Base-by-base conservation (phyloP, 2,329 filamentous ascomycete species). In the Microsporum audouinii region DNA sequence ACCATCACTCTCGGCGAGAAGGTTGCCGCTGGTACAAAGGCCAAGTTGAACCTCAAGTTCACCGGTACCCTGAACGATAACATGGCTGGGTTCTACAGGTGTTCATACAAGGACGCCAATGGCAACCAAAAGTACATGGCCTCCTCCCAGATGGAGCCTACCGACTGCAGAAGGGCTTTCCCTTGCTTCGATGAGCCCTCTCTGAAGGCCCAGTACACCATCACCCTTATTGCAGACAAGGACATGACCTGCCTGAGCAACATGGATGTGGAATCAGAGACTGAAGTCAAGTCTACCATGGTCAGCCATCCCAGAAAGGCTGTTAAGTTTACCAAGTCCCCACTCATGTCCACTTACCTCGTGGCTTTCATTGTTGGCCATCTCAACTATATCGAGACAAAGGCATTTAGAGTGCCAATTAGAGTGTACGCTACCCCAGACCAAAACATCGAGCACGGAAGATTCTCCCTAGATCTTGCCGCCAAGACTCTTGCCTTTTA, bases 71-170 rank as follows among this genome's bases (percentile, higher is more conserved):
- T 96, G 69, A 96, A 95, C 74, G 89, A 95, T 73, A 92, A 94
- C 77, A 95, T 97, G 90, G 91, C 91, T 57, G 92, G 92, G 56
- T 97, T 97, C 82, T 97, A 97, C 77, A 85, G 92, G 62, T 96
- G 91, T 1, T 95, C 90, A 5, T 97, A 92, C 80, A 95, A 94
- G 79, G 86, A 84, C 63, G 77, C 83, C 57, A 85, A 94, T 70
- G 92, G 92, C 43, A 84, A 84, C 63, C 85, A 87, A 62, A 88
- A 88, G 66, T 88, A 91, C 72, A 81, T 97, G 71, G 92, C 91
- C 33, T 92, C 91, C 31, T 89, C 89, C 17, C 92, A 97, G 79
- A 95, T 97, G 88, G 92, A 97, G 78, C 87, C 92, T 43, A 96
- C 92, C 12, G 92, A 97, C 77, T 91, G 90, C 64, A 84, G 92